Evolutionary conservation across 2,329 filamentous ascomycete species (phyloP), one percentile per base, ranked within the genome.

Genomic region (Alternaria triticimaculans): DNA sequence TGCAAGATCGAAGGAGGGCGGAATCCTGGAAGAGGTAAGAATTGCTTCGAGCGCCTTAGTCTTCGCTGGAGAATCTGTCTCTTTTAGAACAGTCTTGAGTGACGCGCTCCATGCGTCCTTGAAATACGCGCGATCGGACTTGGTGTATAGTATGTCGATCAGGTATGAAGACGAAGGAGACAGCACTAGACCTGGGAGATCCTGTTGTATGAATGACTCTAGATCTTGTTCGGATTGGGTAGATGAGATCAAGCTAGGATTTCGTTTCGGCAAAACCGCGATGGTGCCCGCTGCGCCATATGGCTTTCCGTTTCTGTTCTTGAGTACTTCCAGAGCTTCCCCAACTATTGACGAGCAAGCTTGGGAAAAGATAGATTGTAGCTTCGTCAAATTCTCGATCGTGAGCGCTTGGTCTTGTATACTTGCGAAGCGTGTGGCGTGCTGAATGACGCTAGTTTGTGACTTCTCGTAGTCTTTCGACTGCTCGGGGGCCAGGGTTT

Each of bases 401-500:
- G 66, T 55, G 11, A 76, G 51, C 3, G 64, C 64, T 51, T 72
- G 63, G 20, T 67, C 67, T 68, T 72, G 79, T 2, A 86, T 81
- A 64, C 92, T 90, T 81, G 93, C 78, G 72, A 81, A 93, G 1
- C 92, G 89, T 49, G 85, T 83, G 0, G 90, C 89, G 71, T 91
- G 87, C 7, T 89, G 84, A 10, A 88, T 87, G 25, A 97, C 85
- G 44, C 84, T 83, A 55, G 88, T 85, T 76, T 97, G 93, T 0
- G 93, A 96, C 45, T 85, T 84, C 25, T 87, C 85, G 69, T 92
- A 92, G 18, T 93, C 91, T 65, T 90, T 90, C 0, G 93, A 94
- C 60, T 95, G 89, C 74, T 95, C 93, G 1, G 94, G 93, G 6
- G 92, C 85, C 0, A 93, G 96, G 6, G 88, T 87, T 58, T 89